These are phyloP conservation scores for Melianthus villosus DNA, from an alignment of 441 rosid genomes.

Conservation along the genomic window DNA sequence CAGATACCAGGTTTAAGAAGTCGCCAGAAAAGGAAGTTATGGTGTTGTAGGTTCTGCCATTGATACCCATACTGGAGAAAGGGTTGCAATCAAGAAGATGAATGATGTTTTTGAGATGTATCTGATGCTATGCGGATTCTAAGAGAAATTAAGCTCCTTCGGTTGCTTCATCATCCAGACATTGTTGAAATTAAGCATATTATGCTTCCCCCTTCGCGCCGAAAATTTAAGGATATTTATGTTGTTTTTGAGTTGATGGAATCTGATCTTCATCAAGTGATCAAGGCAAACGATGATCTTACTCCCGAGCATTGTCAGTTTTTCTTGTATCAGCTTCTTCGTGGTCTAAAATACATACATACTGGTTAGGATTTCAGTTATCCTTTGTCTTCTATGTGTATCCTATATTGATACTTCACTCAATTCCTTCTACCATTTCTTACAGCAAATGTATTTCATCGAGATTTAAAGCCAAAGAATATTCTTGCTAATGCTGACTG, in stretches of 20 bases:
- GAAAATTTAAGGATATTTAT: slow-evolving; percentile 81
- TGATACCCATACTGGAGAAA: slow-evolving; percentile 69
- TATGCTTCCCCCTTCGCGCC: slow-evolving; percentile 86
- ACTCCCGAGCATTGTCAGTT: slow-evolving; percentile 93
- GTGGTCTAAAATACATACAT: not conserved
- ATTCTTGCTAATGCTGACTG: slow-evolving; percentile 1
- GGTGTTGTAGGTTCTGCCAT: slow-evolving; percentile 91
- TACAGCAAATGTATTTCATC: not conserved
- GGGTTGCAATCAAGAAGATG: slow-evolving; percentile 87
- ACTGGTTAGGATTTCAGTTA: no score
- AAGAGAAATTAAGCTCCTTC: slow-evolving; percentile 79
- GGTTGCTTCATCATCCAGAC: slow-evolving; percentile 84
- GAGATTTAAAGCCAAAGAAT: slow-evolving; percentile 3
- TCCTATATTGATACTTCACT: no score
- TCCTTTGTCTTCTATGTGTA: no score
- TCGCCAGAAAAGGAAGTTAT: slow-evolving; percentile 89
- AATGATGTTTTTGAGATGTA: slow-evolving; percentile 87
- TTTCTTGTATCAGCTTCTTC: slow-evolving; percentile 51
- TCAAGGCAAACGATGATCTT: slow-evolving; percentile 83
- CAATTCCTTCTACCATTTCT: no score
- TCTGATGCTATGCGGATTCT: slow-evolving; percentile 91
- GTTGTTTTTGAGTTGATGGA: slow-evolving; percentile 95
- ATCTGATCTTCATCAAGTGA: slow-evolving; percentile 93
- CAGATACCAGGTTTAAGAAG: slow-evolving; percentile 76
- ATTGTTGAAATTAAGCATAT: slow-evolving; percentile 82